Evolutionary conservation across 257 asterid genomes (phyloP).

Genomic region (Galeopsis tetrahit): DNA sequence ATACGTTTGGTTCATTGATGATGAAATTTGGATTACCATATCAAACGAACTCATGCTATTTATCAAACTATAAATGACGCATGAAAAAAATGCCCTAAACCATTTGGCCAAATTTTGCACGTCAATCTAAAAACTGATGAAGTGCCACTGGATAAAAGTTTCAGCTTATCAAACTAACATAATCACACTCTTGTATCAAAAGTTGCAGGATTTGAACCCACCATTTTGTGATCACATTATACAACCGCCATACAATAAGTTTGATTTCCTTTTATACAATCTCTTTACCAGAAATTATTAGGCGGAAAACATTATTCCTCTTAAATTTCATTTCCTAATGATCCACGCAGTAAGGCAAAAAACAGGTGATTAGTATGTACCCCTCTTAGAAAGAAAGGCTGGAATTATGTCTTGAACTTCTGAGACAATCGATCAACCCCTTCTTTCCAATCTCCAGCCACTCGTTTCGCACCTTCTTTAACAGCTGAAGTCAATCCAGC

Average conservation of each 20-base stretch:
- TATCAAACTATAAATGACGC: no score
- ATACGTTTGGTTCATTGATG: no score
- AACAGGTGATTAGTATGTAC: neutral
- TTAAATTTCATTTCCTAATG: constrained; percentile 18
- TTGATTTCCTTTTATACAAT: constrained; percentile 17
- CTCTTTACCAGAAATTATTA: constrained; percentile 23
- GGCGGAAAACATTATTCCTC: constrained; percentile 26
- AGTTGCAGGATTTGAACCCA: constrained; percentile 4
- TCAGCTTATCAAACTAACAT: neutral
- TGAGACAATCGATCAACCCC: constrained; percentile 87
- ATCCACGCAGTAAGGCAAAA: constrained; percentile 28
- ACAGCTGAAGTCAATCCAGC: constrained; percentile 50
- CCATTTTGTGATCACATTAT: constrained; percentile 13
- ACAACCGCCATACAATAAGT: constrained; percentile 2
- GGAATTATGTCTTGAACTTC: constrained; percentile 69
- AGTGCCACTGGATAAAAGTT: neutral
- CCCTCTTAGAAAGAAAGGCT: neutral
- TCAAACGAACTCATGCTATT: no score
- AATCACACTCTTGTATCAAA: neutral
- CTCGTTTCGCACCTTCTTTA: constrained; percentile 68
- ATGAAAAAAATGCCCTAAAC: no score
- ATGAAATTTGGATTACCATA: no score
- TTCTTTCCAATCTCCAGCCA: constrained; percentile 84
- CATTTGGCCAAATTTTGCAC: no score
- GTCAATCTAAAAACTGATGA: no score